These are phyloP conservation scores for Thalassiosira exigua DNA, from an alignment of 352 stramenopile genomes.

Conservation along the genomic window DNA sequence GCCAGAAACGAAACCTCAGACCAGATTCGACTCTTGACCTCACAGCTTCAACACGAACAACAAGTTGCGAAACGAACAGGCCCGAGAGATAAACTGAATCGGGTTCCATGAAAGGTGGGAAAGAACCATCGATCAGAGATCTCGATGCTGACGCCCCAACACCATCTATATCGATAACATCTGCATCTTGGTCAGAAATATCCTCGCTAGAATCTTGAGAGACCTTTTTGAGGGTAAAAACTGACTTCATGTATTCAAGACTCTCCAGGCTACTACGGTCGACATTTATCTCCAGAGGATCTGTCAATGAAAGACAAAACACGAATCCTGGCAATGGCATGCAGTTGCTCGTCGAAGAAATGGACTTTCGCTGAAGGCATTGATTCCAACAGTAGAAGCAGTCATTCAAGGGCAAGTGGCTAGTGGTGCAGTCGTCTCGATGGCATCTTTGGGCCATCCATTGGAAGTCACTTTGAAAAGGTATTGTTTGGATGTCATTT, in stretches of 20 bases:
- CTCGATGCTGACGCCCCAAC: not conserved
- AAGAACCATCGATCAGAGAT: conserved; percentile 32
- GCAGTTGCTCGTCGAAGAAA: conserved; percentile 26
- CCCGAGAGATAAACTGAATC: conserved; percentile 72
- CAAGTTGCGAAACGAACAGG: conserved; percentile 63
- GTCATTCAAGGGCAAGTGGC: too few relatives aligned
- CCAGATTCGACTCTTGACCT: conserved; percentile 18
- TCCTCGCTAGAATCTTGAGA: conserved; percentile 4
- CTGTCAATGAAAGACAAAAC: conserved; percentile 64
- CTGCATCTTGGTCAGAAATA: conserved; percentile 1
- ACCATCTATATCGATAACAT: conserved; percentile 14
- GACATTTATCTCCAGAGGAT: conserved; percentile 81
- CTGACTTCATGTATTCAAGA: conserved; percentile 55
- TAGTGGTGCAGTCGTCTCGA: too few relatives aligned
- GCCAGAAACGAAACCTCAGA: conserved; percentile 75
- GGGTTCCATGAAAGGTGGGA: conserved; percentile 76
- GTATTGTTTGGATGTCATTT: conserved; percentile 51
- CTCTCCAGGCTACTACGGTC: conserved; percentile 64
- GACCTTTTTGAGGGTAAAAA: too few relatives aligned
- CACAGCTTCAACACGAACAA: conserved; percentile 71
- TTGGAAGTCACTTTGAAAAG: conserved; percentile 62
- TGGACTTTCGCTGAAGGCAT: too few relatives aligned
- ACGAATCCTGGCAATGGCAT: conserved; percentile 76
- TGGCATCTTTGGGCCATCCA: conserved; percentile 43
- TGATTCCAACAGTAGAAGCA: too few relatives aligned